A percentile compares a stretch with the other conserved stretches of the same genome.
phyloP scores from a whole-genome alignment of 1,139 yeast species.

The Schwanniomyces etchellsii region DNA sequence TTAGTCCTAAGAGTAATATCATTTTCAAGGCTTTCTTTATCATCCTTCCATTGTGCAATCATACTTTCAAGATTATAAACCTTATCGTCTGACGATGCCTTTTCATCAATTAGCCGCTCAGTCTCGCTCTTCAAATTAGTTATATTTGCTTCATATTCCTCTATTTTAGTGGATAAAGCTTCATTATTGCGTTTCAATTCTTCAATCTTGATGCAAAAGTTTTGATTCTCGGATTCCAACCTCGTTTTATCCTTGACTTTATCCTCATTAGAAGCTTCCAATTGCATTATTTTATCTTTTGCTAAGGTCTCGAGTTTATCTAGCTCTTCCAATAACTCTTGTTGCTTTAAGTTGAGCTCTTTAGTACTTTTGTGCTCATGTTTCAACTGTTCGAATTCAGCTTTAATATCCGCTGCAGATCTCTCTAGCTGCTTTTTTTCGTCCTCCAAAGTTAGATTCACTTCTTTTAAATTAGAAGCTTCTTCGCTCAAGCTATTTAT shows the following conservation, averaged over 20 bases:
- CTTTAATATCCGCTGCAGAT: slow-evolving; percentile 13
- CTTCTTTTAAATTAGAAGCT: slow-evolving; percentile 8
- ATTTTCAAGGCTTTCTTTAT: slow-evolving; percentile 14
- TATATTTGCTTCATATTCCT: slow-evolving; percentile 5
- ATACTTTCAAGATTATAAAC: slow-evolving; percentile 13
- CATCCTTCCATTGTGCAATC: slow-evolving; percentile 14
- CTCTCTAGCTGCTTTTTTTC: slow-evolving; percentile 11
- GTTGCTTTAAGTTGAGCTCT: slow-evolving; percentile 15
- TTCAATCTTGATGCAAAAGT: slow-evolving; percentile 10
- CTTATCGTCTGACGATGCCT: slow-evolving; percentile 12
- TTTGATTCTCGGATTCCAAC: slow-evolving; percentile 10
- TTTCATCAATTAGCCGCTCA: slow-evolving; percentile 10
- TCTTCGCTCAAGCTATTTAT: slow-evolving; percentile 6
- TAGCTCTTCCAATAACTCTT: slow-evolving; percentile 16
- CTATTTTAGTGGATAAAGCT: slow-evolving; percentile 10
- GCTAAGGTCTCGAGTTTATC: slow-evolving; percentile 18
- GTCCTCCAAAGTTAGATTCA: slow-evolving; percentile 9
- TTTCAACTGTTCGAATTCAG: slow-evolving; percentile 9
- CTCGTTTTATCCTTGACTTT: slow-evolving; percentile 5
- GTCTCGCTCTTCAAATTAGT: slow-evolving; percentile 5
- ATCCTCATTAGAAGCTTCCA: slow-evolving; percentile 13
- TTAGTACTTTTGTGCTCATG: slow-evolving; percentile 9
- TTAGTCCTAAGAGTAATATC: slow-evolving; percentile 12
- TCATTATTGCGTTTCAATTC: slow-evolving; percentile 5
- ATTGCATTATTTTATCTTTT: slow-evolving; percentile 15